Percentiles rank a stretch among this genome's conserved stretches.
phyloP scores from a whole-genome alignment of 2,329 filamentous ascomycete genomes.

The Fusarium stilboides region DNA sequence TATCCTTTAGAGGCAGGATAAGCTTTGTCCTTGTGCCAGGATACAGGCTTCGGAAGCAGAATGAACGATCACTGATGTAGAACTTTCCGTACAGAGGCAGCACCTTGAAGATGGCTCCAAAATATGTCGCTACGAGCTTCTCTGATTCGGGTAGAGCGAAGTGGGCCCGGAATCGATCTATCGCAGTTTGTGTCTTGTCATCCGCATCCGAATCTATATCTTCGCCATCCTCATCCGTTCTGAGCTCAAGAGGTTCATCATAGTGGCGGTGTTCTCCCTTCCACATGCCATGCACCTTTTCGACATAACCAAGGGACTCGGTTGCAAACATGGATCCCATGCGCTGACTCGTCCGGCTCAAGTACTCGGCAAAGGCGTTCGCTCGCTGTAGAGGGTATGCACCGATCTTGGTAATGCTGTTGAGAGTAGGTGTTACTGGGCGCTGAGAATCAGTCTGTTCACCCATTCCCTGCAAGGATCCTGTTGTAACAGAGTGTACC shows the following conservation, averaged over 20 bases:
- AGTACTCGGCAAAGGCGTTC: slow-evolving; percentile 84
- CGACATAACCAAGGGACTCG: slow-evolving; percentile 95
- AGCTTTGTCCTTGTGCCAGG: slow-evolving; percentile 93
- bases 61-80: slow-evolving; percentile 88
- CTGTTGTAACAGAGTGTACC: slow-evolving; percentile 58
- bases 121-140: slow-evolving; percentile 89
- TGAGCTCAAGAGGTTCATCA: slow-evolving; percentile 70
- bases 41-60: slow-evolving; percentile 94
- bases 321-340: slow-evolving; percentile 88
- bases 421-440: slow-evolving; percentile 60
- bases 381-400: slow-evolving; percentile 87
- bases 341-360: slow-evolving; percentile 82
- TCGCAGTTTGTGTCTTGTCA: slow-evolving; percentile 74
- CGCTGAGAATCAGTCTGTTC: slow-evolving; percentile 39
- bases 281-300: slow-evolving; percentile 98
- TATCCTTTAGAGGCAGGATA: slow-evolving; percentile 89
- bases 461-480: slow-evolving; percentile 49
- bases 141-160: slow-evolving; percentile 91
- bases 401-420: slow-evolving; percentile 73
- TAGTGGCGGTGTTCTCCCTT: slow-evolving; percentile 93
- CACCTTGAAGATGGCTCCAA: slow-evolving; percentile 90
- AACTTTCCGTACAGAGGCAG: slow-evolving; percentile 96
- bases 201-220: slow-evolving; percentile 71
- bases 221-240: slow-evolving; percentile 65
- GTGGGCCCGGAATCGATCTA: slow-evolving; percentile 88